These are phyloP conservation scores for Aspergillus proliferans DNA, from an alignment of 2,329 filamentous ascomycete species.

Conservation along the genomic window DNA sequence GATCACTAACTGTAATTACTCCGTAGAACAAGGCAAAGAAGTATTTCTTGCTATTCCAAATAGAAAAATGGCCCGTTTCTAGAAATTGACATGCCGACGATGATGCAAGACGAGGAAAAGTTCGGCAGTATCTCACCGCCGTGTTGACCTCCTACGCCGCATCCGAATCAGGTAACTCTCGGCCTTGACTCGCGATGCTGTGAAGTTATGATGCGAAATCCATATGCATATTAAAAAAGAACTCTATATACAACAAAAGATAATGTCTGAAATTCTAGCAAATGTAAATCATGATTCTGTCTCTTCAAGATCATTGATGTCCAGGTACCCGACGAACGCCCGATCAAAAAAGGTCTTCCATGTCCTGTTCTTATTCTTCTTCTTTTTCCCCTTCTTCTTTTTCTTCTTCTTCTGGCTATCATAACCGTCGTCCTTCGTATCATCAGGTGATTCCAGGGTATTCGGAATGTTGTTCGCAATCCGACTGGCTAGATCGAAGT, in stretches of 20 bases:
- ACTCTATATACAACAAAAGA: neutral
- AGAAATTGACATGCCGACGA: too few relatives aligned
- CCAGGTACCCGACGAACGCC: slow-evolving; percentile 71
- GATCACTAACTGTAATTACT: neutral
- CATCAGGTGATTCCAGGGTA: slow-evolving; percentile 16
- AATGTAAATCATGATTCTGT: slow-evolving; percentile 11
- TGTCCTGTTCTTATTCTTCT: slow-evolving; percentile 50
- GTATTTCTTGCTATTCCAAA: too few relatives aligned
- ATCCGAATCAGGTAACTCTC: too few relatives aligned
- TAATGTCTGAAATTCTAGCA: neutral
- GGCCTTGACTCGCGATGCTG: too few relatives aligned
- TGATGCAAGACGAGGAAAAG: neutral
- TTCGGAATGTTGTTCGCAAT: slow-evolving; percentile 53
- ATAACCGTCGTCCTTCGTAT: slow-evolving; percentile 33
- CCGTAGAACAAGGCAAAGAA: neutral
- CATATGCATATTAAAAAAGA: neutral
- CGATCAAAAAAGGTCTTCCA: slow-evolving; percentile 74
- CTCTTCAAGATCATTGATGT: slow-evolving; percentile 56
- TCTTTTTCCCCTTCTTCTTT: slow-evolving; percentile 26
- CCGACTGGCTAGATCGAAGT: slow-evolving; percentile 69
- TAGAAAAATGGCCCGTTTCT: too few relatives aligned
- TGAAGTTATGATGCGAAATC: too few relatives aligned
- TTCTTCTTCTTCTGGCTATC: slow-evolving; percentile 45
- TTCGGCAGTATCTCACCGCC: neutral
- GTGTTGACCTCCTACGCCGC: neutral